Percentiles rank a stretch among this genome's conserved stretches.
Conservation (phyloP, 2,329 filamentous ascomycete genomes). For the Chrysosporium keratinophilum region DNA sequence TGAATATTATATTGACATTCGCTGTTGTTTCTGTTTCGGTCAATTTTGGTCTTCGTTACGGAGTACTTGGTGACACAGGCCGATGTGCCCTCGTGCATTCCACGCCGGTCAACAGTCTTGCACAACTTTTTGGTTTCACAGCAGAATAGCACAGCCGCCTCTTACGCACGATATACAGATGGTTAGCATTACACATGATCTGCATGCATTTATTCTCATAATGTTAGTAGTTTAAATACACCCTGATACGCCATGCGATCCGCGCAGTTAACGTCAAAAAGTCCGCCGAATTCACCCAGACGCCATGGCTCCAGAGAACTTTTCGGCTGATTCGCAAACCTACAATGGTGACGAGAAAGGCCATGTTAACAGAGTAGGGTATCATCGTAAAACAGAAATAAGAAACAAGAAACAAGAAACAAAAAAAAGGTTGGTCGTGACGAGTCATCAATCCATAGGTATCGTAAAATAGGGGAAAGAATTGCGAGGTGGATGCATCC, state of each 20-base stretch:
- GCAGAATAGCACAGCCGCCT: neutral
- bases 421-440: neutral
- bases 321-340: neutral
- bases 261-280: neutral
- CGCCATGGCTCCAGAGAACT: neutral
- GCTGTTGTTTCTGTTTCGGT: no score
- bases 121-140: neutral
- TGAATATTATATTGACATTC: no score
- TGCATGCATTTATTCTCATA: neutral
- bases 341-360: neutral
- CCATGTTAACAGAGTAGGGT: neutral
- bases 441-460: neutral
- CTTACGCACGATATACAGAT: neutral
- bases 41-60: no score
- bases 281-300: neutral
- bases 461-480: neutral
- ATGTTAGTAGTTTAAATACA: neutral
- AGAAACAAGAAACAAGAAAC: neutral
- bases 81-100: no score
- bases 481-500: no score
- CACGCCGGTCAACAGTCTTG: no score
- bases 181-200: no score
- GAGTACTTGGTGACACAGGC: no score
- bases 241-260: neutral
- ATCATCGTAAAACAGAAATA: neutral